Conservation (phyloP, 805 yeast species). For the Pichia manshurica region DNA sequence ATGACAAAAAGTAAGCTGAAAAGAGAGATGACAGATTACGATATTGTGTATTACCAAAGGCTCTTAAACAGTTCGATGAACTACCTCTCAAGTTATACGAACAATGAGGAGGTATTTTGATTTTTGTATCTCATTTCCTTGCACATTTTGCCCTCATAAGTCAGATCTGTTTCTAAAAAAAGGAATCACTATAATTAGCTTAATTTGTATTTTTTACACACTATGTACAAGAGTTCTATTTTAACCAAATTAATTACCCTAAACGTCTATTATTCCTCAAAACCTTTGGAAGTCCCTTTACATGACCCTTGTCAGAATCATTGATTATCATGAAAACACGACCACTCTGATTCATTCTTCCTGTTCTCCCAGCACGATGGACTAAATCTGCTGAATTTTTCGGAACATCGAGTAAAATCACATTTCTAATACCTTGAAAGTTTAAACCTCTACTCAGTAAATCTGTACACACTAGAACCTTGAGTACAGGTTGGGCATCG, state of each 20-base stretch:
- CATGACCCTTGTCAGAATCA: conserved; percentile 66
- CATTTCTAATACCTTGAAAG: conserved; percentile 74
- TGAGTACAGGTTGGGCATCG: conserved; percentile 34
- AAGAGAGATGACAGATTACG: conserved; percentile 20
- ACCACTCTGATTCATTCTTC: conserved; percentile 85
- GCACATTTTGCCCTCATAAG: no score
- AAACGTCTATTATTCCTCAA: conserved; percentile 45
- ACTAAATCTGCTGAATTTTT: conserved; percentile 76
- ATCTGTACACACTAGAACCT: conserved; percentile 83
- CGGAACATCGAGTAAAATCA: conserved; percentile 82
- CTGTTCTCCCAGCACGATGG: conserved; percentile 92
- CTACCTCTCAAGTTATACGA: conserved; percentile 32
- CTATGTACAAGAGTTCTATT: not conserved
- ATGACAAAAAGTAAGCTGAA: not conserved
- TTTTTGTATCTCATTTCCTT: no score
- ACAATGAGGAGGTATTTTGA: conserved; percentile 9
- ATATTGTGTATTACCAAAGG: conserved; percentile 19
- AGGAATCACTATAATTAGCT: no score
- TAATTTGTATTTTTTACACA: not conserved
- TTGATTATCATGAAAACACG: conserved; percentile 77
- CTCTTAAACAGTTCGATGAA: conserved; percentile 31
- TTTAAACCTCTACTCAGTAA: conserved; percentile 86
- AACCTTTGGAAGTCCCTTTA: conserved; percentile 70
- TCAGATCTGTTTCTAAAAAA: not conserved
- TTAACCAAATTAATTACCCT: conserved; percentile 15